A percentile compares a stretch with the other conserved stretches of the same genome.
Conservation (phyloP, 768 basidiomycete species). For the Leccinum olivaceopallidum region DNA sequence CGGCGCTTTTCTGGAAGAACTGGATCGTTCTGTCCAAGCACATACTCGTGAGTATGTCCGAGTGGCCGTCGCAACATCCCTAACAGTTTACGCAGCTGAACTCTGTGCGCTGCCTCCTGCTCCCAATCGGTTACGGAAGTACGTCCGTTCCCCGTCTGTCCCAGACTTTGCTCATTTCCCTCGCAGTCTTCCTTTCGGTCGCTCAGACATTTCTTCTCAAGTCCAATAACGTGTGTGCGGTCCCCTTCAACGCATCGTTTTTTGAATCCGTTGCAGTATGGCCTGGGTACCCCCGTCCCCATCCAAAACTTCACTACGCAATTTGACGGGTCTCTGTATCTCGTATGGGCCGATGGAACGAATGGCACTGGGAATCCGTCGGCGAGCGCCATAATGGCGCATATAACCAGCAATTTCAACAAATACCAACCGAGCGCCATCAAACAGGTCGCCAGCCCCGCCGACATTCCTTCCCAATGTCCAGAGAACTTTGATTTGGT, state of each 20-base stretch:
- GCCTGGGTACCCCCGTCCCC: slow-evolving; percentile 57
- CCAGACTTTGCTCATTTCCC: neutral
- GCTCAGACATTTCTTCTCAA: slow-evolving; percentile 61
- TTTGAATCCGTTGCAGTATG: slow-evolving; percentile 44
- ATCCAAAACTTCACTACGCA: slow-evolving; percentile 46
- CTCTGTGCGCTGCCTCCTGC: slow-evolving; percentile 57
- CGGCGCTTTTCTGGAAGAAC: slow-evolving; percentile 67
- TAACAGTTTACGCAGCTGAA: slow-evolving; percentile 45
- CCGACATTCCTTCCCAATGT: slow-evolving; percentile 56
- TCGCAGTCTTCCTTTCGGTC: slow-evolving; percentile 54
- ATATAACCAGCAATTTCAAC: slow-evolving; percentile 52
- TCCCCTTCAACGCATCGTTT: neutral
- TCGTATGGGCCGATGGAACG: slow-evolving; percentile 73
- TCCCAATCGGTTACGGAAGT: slow-evolving; percentile 63
- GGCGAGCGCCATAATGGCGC: slow-evolving; percentile 59
- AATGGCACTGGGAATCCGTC: slow-evolving; percentile 54
- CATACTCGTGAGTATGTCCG: slow-evolving; percentile 49
- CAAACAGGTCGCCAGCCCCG: slow-evolving; percentile 44
- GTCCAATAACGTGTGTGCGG: slow-evolving; percentile 53
- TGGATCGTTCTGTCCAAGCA: slow-evolving; percentile 72
- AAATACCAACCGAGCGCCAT: slow-evolving; percentile 48
- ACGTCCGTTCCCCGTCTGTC: neutral
- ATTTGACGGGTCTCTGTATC: slow-evolving; percentile 51
- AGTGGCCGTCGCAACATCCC: neutral
- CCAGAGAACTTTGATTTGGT: slow-evolving; percentile 73